Evolutionary conservation across 2,329 filamentous ascomycete genomes (phyloP).

Genomic region (Conoideocrella luteorostrata): DNA sequence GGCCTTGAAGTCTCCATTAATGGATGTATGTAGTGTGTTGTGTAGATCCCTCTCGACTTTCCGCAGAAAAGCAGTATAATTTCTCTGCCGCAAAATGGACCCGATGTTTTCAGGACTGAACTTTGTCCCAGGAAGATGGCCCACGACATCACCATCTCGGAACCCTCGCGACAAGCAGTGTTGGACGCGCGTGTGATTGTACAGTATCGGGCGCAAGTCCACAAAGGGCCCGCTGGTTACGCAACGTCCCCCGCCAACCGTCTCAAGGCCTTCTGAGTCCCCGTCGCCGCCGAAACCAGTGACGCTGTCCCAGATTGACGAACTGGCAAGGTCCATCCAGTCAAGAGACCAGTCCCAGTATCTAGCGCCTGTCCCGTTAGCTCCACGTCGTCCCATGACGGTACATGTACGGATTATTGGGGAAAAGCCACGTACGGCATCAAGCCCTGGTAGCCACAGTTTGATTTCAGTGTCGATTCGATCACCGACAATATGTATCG

Average conservation of each 20-base stretch:
- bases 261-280: slow-evolving; percentile 3
- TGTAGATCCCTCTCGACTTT: slow-evolving; percentile 10
- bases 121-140: slow-evolving; percentile 2
- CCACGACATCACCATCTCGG: slow-evolving; percentile 2
- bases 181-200: slow-evolving; percentile 7
- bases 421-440: not conserved
- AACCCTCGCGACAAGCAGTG: slow-evolving; percentile 11
- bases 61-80: slow-evolving; percentile 1
- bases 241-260: slow-evolving; percentile 11
- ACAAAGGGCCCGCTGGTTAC: slow-evolving; percentile 12
- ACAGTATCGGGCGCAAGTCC: slow-evolving; percentile 11
- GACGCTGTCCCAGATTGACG: slow-evolving; percentile 11
- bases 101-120: slow-evolving; percentile 6
- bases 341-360: slow-evolving; percentile 13
- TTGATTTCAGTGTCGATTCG: not conserved
- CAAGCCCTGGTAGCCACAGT: not conserved
- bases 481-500: not conserved
- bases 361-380: slow-evolving; percentile 4
- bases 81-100: not conserved
- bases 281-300: slow-evolving; percentile 14
- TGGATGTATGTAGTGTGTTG: slow-evolving; percentile 6
- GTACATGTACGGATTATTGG: not conserved
- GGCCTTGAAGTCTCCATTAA: slow-evolving; percentile 11
- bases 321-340: slow-evolving; percentile 12
- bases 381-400: too few relatives aligned